Base-by-base conservation (phyloP, 768 basidiomycete species). In the Naematelia encephala region DNA sequence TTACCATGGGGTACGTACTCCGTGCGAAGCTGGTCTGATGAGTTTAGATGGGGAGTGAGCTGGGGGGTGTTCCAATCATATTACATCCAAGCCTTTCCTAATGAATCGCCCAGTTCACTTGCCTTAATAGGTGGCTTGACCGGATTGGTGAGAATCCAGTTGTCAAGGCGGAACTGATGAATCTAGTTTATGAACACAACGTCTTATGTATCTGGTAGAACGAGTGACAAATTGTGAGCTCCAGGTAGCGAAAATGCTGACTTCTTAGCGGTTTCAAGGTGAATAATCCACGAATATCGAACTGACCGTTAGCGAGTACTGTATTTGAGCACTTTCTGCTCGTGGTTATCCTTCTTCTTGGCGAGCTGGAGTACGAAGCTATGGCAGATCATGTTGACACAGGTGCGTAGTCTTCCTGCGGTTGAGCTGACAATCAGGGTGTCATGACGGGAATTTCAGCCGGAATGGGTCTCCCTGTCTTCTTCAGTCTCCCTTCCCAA, bases 401-500 rank as follows among this genome's bases (percentile, higher is more conserved):
- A 69, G 43, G 68, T 69, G 47, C 27, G 62, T 55, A 1, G 26
- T 0, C 19, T 22, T 19, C 26, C n/a, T n/a, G n/a, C n/a, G n/a
- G n/a, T 29, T 28, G 43, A 11, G 21, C 48, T 56, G 26, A 54
- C 50, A 21, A 12, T 8, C 29, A 67, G 65, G 68, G 68, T 22
- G 50, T 65, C 3, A 43, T 70, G 5, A 22, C 57, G 16, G 68
- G 68, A 5, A 62, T 70, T 16, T 65, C 65, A 13, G 47, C 53
- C 27, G 68, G 68, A 22, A 51, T 64, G 45, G 55, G 66, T 0
- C 21, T 70, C 44, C 68, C 68, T 5, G 52, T 70, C 43, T 75
- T 73, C 68, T 71, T 75, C 69, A 67, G 67, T 0, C 53, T 73
- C 1, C 74, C 74, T 4, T 62, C 63, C 2, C 74, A 75, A 13